Evolutionary conservation across 2,329 filamentous ascomycete genomes (phyloP), one percentile per base, ranked within the genome.

Genomic region (Penicillium sp.): DNA sequence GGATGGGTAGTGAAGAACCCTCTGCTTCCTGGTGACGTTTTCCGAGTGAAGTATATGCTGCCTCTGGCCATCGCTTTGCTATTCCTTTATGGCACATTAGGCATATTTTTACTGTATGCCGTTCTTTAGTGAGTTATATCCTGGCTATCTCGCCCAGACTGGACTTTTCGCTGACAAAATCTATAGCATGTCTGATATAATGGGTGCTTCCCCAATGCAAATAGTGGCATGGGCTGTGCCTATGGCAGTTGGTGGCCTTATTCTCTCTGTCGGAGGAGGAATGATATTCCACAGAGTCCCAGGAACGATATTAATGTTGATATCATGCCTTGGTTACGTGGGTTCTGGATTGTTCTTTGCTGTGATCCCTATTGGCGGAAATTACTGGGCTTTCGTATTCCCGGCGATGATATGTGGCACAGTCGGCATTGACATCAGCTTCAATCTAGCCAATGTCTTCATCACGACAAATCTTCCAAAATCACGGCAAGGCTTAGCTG

Each of bases 351-450:
- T 90, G 0, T 78, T 91, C 1, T 88, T 90, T 61, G 87, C 88
- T 8, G 67, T 89, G 12, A 81, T 87, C 19, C 88, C 88, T 0
- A 69, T 76, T 1, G 75, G 78, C 2, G 81, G 78, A 0, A 82
- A 77, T 45, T 89, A 89, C 78, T 93, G 89, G 90, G 83, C 86
- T 0, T 92, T 84, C 67, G 80, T 90, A 23, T 91, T 93, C 67
- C 87, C 89, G 41, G 59, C 75, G 2, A 82, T 80, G 77, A 74
- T 83, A 4, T 84, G 86, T 61, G 82, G 82, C 13, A 93, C 89
- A 0, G 78, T 92, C 35, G 89, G 87, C 19, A 86, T 92, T 58
- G 90, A 93, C 67, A 85, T 92, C 54, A 86, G 85, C 7, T 92
- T 88, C 75, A 91, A 88, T 68, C 83, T 92, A 1, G 84, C 86